Evolutionary conservation across 306 rosid genomes (phyloP), one percentile per base, ranked within the genome.

Genomic region (Hippophae gyantsensis): DNA sequence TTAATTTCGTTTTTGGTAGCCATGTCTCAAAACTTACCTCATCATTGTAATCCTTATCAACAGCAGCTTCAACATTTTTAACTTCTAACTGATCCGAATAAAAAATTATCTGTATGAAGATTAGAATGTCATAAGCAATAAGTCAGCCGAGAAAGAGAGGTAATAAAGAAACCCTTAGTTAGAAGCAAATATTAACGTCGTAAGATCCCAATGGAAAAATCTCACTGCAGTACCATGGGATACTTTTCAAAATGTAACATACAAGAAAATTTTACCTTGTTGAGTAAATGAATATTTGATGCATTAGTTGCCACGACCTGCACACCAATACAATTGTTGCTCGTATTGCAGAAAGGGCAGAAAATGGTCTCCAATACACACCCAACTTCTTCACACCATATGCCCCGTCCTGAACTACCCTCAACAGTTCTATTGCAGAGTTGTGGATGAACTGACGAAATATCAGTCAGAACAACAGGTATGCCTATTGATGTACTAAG

Each of bases 331-430:
- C 76, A 77, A 62, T 74, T 82, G 71, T 58, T 51, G 55, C 61
- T 43, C 27, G 56, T 72, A 58, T 54, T 57, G 76, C 98, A 90
- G 81, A 83, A 87, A 70, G 96, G 95, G 66, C 98, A 90, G 69
- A 79, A 74, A 56, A 87, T 60, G 56, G 76, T 48, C 52, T 77
- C 76, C 75, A 77, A 87, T 64, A 90, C 98, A 56, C 92, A 87
- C 43, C 98, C 98, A 69, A 87, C 98, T 71, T 85, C 86, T 58
- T 65, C 78, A 68, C 86, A 79, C 98, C 98, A 90, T 64, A 78
- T 72, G 48, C 92, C 86, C 64, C 69, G 78, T 49, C 78, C 84
- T 6, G 62, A 55, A 63, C 69, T 59, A 66, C 70, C 68, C 46
- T 63, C 68, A 52, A 66, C 63, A 62, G 64, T 70, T 63, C 77